A percentile compares a stretch with the other conserved stretches of the same genome.
Conservation (phyloP, 305 asterid species). For the Solanum hybrid region DNA sequence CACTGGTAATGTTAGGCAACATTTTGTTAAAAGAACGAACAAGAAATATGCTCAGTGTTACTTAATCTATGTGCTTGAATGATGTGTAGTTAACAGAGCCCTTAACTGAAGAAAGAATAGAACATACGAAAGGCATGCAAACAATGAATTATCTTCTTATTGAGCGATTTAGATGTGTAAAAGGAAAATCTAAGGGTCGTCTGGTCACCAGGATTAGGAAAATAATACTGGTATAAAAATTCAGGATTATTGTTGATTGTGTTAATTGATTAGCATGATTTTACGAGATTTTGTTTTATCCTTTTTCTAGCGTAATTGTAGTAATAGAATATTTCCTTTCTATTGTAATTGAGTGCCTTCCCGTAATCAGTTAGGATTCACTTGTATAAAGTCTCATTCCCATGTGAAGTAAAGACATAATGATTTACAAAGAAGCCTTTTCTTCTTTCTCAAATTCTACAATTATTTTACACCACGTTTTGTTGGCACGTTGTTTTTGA, state of each 20-base stretch:
- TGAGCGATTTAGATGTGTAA: background rate
- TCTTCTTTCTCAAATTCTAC: background rate
- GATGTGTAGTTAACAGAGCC: background rate
- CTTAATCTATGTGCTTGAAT: background rate
- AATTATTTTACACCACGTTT: background rate
- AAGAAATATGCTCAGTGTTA: background rate
- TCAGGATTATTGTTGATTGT: background rate
- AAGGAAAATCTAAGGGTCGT: background rate
- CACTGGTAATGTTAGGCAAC: conserved; percentile 46
- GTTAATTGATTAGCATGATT: background rate
- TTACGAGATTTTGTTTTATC: background rate
- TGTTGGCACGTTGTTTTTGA: background rate
- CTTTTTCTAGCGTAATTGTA: background rate
- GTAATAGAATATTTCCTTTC: background rate
- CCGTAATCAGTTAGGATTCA: background rate
- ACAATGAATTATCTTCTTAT: background rate
- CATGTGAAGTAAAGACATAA: background rate
- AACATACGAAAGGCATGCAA: background rate
- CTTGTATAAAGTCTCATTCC: background rate
- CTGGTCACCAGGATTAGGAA: background rate
- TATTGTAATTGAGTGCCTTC: background rate
- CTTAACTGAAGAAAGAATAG: background rate
- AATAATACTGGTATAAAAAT: background rate
- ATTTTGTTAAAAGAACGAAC: conserved; percentile 12
- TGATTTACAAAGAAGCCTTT: background rate